Evolutionary conservation across 177 flowering plant species (phyloP).

Genomic region (Vitis hybrid): DNA sequence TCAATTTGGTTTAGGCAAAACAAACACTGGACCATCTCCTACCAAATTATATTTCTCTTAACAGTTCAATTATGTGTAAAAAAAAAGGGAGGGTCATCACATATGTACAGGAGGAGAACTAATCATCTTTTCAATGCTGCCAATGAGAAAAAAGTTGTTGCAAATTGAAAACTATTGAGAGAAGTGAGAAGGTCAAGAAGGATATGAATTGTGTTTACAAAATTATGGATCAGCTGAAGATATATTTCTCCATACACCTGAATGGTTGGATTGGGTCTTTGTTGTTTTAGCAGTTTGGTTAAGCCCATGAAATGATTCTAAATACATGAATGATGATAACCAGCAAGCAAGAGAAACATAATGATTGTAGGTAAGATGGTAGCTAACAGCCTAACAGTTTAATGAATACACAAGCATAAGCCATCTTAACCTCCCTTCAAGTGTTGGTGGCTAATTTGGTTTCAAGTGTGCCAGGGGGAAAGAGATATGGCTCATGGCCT

Average conservation of each 20-base stretch:
- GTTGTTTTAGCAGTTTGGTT: not conserved
- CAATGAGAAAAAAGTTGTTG: not conserved
- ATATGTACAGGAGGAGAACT: too few relatives aligned
- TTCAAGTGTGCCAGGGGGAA: not conserved
- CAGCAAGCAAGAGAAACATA: too few relatives aligned
- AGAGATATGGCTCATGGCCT: not conserved
- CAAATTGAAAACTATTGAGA: not conserved
- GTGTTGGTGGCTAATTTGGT: not conserved
- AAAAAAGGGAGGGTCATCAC: too few relatives aligned
- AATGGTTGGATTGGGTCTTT: not conserved
- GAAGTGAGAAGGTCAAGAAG: not conserved
- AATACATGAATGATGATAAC: not conserved
- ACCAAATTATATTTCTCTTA: too few relatives aligned
- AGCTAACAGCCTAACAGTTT: too few relatives aligned
- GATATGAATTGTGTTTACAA: not conserved
- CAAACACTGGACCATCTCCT: too few relatives aligned
- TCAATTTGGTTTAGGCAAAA: too few relatives aligned
- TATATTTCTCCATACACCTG: not conserved
- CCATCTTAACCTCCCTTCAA: not conserved
- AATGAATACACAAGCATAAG: too few relatives aligned
- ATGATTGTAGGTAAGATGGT: too few relatives aligned
- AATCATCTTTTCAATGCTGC: not conserved
- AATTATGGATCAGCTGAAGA: not conserved
- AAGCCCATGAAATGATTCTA: not conserved
- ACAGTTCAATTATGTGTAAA: too few relatives aligned